Percentiles rank a stretch among this genome's conserved stretches.
Evolutionary conservation across 345 rosid species (phyloP).

Genomic region (Bruguiera gymnorhiza): DNA sequence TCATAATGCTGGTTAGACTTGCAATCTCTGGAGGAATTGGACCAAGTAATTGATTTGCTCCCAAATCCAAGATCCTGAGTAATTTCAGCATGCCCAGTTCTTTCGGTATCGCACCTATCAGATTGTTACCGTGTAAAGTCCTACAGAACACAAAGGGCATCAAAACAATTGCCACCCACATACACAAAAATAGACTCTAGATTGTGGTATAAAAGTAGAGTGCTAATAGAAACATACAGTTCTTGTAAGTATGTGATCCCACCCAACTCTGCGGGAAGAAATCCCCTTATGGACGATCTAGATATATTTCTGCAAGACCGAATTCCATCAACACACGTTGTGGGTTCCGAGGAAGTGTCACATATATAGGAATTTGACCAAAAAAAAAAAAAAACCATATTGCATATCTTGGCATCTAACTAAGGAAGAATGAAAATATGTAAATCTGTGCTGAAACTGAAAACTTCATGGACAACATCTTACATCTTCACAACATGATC

Average conservation of each 20-base stretch:
- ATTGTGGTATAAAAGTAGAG: background rate
- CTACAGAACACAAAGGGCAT: conserved; percentile 42
- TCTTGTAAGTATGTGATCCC: conserved; percentile 66
- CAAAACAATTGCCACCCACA: conserved; percentile 1
- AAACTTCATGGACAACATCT: conserved; percentile 22
- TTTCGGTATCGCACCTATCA: conserved; percentile 79
- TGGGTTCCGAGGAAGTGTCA: no score
- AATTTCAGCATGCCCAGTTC: conserved; percentile 75
- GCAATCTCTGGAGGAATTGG: conserved; percentile 84
- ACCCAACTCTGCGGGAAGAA: conserved; percentile 77
- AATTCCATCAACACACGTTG: conserved; percentile 6
- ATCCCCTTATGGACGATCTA: conserved; percentile 66
- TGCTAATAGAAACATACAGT: conserved; percentile 45
- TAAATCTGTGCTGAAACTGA: background rate
- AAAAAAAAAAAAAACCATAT: conserved; percentile 8
- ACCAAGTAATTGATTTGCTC: conserved; percentile 75
- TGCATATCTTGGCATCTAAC: conserved; percentile 1
- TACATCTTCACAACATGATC: conserved; percentile 85
- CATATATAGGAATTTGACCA: background rate
- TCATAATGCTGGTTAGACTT: conserved; percentile 46
- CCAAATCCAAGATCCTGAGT: conserved; percentile 83
- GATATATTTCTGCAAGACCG: conserved; percentile 69
- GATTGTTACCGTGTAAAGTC: conserved; percentile 60
- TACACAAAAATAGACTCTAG: background rate
- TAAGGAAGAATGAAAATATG: background rate